Base-by-base conservation (phyloP, 257 asterid species). In the Rubia yunnanensis region DNA sequence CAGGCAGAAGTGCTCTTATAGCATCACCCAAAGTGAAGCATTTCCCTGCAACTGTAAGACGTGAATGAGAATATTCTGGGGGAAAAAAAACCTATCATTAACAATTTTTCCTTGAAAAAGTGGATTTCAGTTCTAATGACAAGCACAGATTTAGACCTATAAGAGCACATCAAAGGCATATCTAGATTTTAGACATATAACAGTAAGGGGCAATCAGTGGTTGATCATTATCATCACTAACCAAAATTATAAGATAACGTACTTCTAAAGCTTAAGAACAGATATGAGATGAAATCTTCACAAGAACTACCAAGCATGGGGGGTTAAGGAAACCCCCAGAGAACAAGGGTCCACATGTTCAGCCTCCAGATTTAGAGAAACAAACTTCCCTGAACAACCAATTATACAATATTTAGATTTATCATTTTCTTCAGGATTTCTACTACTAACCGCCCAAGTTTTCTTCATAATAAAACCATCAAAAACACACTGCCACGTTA, bases 11-110 rank as follows among this genome's bases (percentile, higher is more conserved):
- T 53, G 76, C 65, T 78, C 76, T 84, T 73, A 94, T 38, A 30
- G 98, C 98, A 73, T 88, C 98, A 22, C 63, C 63, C 84, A 94
- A 80, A 39, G 88, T 94, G 76, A 83, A 82, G 76, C 69, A 65
- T 74, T 82, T 81, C 18, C 95, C 97, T 94, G 95, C 85, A 78
- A 67, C 28, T 63, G 60, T 41, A 70, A 58, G 41, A 36, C 22
- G 28, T 44, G 18, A 68, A 59, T 13, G 8, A 20, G 24, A 67
- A 41, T 10, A 8, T 22, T 20, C 10, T 52, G 20, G n/a, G n/a
- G n/a, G n/a, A n/a, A 5, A 20, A 52, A n/a, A 9, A 3, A 52
- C 23, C 11, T 10, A 36, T 35, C 28, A 36, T 14, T 34, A 22
- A 50, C 46, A 31, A 22, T 22, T 20, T 26, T 50, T 22, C 61